These are phyloP conservation scores for Nemophila menziesii DNA, from an alignment of 257 asterid genomes.

Conservation along the genomic window DNA sequence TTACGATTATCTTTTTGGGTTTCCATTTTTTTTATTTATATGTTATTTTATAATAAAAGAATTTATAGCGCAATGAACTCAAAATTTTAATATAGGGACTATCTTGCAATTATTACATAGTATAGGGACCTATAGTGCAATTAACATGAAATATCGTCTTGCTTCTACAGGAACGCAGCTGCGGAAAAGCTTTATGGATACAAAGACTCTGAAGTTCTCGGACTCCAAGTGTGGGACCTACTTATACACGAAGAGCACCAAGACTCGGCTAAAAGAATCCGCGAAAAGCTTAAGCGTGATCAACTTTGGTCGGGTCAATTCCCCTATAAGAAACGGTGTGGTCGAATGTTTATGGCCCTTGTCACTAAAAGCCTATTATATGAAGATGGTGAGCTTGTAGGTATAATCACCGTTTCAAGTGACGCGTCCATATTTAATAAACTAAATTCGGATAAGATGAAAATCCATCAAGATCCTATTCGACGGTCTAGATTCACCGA, in stretches of 20 bases:
- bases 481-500: constrained; percentile 20
- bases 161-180: constrained; percentile 44
- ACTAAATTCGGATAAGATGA: constrained; percentile 11
- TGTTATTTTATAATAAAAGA: not conserved
- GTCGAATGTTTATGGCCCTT: constrained; percentile 46
- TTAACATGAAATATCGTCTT: too few relatives aligned
- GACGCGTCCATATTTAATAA: constrained; percentile 50
- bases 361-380: constrained; percentile 54
- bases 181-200: constrained; percentile 75
- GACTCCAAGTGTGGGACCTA: constrained; percentile 28
- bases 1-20: too few relatives aligned
- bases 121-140: too few relatives aligned
- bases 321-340: constrained; percentile 42
- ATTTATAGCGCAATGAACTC: not conserved
- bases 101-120: too few relatives aligned
- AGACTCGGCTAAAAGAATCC: constrained; percentile 17
- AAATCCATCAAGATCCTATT: constrained; percentile 15
- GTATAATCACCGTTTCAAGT: constrained; percentile 56
- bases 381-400: constrained; percentile 54
- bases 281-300: constrained; percentile 32
- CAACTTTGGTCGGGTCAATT: constrained; percentile 70
- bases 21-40: too few relatives aligned
- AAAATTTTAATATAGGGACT: too few relatives aligned
- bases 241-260: constrained; percentile 36
- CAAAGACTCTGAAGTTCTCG: constrained; percentile 45